Base-by-base conservation (phyloP, 805 yeast genomes). In the Pichia sporocuriosa region DNA sequence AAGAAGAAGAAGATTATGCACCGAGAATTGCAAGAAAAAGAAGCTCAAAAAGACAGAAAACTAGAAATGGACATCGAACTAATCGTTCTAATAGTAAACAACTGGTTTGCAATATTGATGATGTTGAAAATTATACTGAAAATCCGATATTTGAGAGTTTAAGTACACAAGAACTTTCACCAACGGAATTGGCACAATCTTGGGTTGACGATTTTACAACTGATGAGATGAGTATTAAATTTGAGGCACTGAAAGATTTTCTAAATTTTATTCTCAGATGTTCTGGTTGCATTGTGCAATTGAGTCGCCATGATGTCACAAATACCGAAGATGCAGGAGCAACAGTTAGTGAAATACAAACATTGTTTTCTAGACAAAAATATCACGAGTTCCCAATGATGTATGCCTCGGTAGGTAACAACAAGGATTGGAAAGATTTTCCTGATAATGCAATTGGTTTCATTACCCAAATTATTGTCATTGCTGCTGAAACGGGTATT, bases 281-380 rank as follows among this genome's bases (percentile, higher is more conserved):
- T 37, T 77, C 85, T 56, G 96, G 96, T 0, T 81, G 88, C 37
- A 68, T 76, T 17, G 68, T 77, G 2, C 74, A 73, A 21, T 73
- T 85, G 9, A 80, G 79, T 45, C 75, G 77, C 22, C 95, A 89
- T 58, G 96, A 88, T 57, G 79, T 86, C 37, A 68, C 54, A 5
- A 58, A 55, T 43, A 40, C 57, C 2, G 67, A 62, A 35, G 75
- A 84, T 7, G 84, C 93, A 0, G 66, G 73, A 13, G 83, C 80
- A 27, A 84, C 96, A 0, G 73, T 85, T 9, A 77, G 72, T 4
- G 95, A 86, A 58, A 61, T 88, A 22, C 83, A 84, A 47, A 66
- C 75, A 16, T 62, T 74, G 34, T 84, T 84, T 50, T 67, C 72
- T 40, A 65, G 67, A 12, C 89, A 84, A 58, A 68, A 68, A 39